Evolutionary conservation across 345 rosid genomes (phyloP), one percentile per base, ranked within the genome.

Genomic region (Boechera divaricarpa): DNA sequence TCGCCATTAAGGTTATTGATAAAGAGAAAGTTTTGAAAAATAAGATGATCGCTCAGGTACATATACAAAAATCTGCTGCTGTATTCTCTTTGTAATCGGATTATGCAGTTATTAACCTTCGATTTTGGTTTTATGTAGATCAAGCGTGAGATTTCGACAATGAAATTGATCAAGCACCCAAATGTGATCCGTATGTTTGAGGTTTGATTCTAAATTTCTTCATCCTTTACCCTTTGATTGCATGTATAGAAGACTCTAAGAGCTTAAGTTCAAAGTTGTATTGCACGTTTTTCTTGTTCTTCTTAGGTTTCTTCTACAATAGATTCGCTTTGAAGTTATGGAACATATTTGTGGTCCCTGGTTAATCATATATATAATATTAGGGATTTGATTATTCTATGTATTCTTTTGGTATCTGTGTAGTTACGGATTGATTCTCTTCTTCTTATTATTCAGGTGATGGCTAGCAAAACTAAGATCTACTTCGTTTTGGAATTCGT

Each of bases 401-500:
- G 0, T 39, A 10, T 35, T 70, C 28, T 70, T 16, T 56, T 70
- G 59, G 52, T 32, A 35, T 64, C 71, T 63, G 74, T 79, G 65
- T 28, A 21, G 32, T 36, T 69, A 18, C n/a, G 62, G 10, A 77
- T 28, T 76, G n/a, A 39, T 33, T 75, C 69, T 10, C 48, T 5
- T 60, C 64, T 5, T 66, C 16, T 76, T 82, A 9, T 33, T 82
- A 51, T 55, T 83, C 73, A 93, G 99, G 99, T 96, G 75, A 96
- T 96, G 99, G 99, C 98, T 4, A 96, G 99, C 85, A 96, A 96
- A 85, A 86, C 92, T 5, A 93, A 90, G 77, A 93, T 96, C 69
- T 96, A 96, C 80, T 93, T 96, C 33, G 97, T 96, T 44, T 61
- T 96, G 83, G 93, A 96, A 72, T 90, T 96, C 45, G 94, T 90